Evolutionary conservation across 352 stramenopile genomes (phyloP), one percentile per base, ranked within the genome.

Genomic region (Globisporangium emineosum): DNA sequence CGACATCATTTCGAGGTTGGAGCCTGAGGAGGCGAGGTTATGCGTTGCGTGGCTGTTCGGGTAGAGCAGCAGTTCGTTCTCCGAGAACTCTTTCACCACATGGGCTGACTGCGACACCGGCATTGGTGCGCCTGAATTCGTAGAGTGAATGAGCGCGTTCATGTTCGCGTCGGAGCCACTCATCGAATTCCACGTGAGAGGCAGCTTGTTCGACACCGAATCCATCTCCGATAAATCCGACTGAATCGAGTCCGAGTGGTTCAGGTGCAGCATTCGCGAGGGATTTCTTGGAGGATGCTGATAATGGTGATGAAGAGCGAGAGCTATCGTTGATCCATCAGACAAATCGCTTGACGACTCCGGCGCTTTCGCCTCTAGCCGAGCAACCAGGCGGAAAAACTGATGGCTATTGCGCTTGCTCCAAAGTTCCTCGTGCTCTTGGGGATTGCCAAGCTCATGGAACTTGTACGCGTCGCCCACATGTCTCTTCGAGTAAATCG

Each of bases 211-310:
- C 59, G 75, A 77, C 21, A 80, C 60, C 21, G 78, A 86, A 40
- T 93, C 82, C 12, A 83, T 71, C 32, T 93, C 82, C 2, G 84
- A 93, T 49, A 88, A 65, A 29, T 91, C 81, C 1, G 84, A 93
- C 64, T 90, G 82, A 54, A 90, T 75, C 12, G 84, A 91, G 65
- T 91, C 82, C 3, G 75, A 82, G n/a, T 70, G 73, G 3, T 62
- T 49, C 56, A 82, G n/a, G 8, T 55, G 29, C 37, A 61, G 2
- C 2, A 40, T 25, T 25, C 53, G 58, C 35, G 25, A 30, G 7
- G 51, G 42, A n/a, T 62, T 52, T 21, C 19, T 30, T 23, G 52
- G 52, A n/a, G n/a, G 52, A 25, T 58, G 29, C 29, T 32, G 52
- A 23, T 57, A 30, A 27, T 57, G 29, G 8, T 54, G 49, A 32